Evolutionary conservation across 2,329 filamentous ascomycete species (phyloP).

Genomic region (Plectosphaerella sp.): DNA sequence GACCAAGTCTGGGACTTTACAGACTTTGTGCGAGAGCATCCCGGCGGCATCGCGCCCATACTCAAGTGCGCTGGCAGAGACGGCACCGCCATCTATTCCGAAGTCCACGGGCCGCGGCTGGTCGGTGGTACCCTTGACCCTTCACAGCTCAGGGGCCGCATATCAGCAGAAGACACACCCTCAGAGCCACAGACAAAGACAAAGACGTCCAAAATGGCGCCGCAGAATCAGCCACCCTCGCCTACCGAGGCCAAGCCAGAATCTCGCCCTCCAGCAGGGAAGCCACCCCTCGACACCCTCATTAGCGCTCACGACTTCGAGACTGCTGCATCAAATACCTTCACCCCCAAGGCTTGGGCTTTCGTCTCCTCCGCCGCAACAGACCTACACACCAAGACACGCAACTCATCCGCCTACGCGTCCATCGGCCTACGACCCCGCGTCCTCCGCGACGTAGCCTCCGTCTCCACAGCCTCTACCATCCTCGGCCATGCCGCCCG

Average conservation of each 20-base stretch:
- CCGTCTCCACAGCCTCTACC: slow-evolving; percentile 42
- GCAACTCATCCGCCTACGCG: slow-evolving; percentile 51
- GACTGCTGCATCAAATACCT: slow-evolving; percentile 45
- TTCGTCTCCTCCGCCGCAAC: slow-evolving; percentile 65
- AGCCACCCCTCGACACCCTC: slow-evolving; percentile 47
- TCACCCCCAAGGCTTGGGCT: slow-evolving; percentile 63
- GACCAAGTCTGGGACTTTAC: slow-evolving; percentile 63
- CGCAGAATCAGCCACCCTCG: slow-evolving; percentile 31
- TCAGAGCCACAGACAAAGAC: slow-evolving; percentile 22
- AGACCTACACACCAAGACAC: slow-evolving; percentile 50
- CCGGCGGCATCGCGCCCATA: slow-evolving; percentile 36
- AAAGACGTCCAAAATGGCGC: too few relatives aligned
- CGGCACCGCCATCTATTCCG: slow-evolving; percentile 47
- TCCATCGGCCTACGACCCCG: slow-evolving; percentile 56
- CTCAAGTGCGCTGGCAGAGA: slow-evolving; percentile 47
- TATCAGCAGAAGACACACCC: slow-evolving; percentile 16
- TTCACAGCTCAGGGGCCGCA: slow-evolving; percentile 42
- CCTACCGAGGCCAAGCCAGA: slow-evolving; percentile 25
- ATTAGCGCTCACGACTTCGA: slow-evolving; percentile 60
- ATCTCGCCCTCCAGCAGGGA: slow-evolving; percentile 14
- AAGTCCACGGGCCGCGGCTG: slow-evolving; percentile 42
- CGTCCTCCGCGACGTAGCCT: slow-evolving; percentile 50
- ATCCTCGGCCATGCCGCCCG: slow-evolving; percentile 54
- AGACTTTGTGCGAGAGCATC: slow-evolving; percentile 47
- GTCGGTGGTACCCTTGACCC: slow-evolving; percentile 34